phyloP scores from a whole-genome alignment of 164 flowering plant species.

The Umbellularia californica region DNA sequence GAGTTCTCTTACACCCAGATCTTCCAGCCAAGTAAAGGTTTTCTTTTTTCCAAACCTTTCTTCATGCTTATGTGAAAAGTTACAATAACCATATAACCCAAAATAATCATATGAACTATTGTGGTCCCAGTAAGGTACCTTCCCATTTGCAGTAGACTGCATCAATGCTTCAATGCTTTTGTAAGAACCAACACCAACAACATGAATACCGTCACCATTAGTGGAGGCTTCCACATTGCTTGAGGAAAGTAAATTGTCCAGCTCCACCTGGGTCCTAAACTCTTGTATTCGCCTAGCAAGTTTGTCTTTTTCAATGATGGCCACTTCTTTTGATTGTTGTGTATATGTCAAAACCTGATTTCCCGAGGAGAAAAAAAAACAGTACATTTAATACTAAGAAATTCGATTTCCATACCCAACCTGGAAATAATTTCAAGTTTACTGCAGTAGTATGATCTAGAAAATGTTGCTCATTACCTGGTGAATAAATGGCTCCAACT shows the following conservation, averaged over 20 bases:
- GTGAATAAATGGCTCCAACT: constrained; percentile 85
- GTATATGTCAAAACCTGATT: constrained; percentile 81
- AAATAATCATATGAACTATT: background rate
- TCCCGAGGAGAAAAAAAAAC: constrained; percentile 4
- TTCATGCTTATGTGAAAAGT: too few relatives aligned
- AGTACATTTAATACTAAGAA: background rate
- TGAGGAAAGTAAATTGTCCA: constrained; percentile 49
- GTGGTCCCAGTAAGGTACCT: constrained; percentile 31
- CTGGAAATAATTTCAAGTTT: background rate
- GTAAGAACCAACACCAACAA: constrained; percentile 43
- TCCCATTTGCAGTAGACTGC: constrained; percentile 60
- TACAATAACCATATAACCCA: background rate
- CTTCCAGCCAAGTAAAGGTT: too few relatives aligned
- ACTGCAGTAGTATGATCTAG: background rate
- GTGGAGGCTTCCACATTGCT: constrained; percentile 40
- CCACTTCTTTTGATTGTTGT: constrained; percentile 84
- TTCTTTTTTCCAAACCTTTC: too few relatives aligned
- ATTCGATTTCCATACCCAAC: background rate
- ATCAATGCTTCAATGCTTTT: constrained; percentile 65
- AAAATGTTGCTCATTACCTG: constrained; percentile 41
- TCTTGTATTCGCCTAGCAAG: constrained; percentile 92
- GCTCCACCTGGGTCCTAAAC: constrained; percentile 77
- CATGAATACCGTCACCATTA: constrained; percentile 39
- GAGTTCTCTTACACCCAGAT: too few relatives aligned
- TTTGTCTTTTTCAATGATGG: constrained; percentile 67